Evolutionary conservation across 768 basidiomycete species (phyloP).

Genomic region (Neoboletus subvelutipes): DNA sequence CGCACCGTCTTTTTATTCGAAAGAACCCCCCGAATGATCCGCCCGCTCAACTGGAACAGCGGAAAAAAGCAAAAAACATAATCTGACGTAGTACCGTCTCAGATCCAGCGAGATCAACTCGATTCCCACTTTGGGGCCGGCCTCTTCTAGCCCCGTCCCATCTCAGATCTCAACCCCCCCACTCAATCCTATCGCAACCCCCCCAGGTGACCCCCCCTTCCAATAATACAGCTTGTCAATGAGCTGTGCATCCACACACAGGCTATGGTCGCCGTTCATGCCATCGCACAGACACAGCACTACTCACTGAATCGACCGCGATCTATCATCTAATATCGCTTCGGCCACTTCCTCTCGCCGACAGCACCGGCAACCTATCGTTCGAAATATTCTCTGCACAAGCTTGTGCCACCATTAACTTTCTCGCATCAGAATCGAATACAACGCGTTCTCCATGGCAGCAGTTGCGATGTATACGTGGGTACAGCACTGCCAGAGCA

Average conservation of each 20-base stretch:
- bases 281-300: neutral
- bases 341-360: neutral
- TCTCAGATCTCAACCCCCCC: constrained; percentile 12
- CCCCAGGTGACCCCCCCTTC: constrained; percentile 4
- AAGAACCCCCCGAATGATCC: constrained; percentile 14
- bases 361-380: neutral
- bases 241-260: too few species aligned
- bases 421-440: too few species aligned
- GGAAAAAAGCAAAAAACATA: constrained; percentile 3
- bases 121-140: neutral
- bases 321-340: neutral
- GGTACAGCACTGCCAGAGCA: neutral
- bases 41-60: constrained; percentile 8
- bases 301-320: neutral
- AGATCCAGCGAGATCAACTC: constrained; percentile 16
- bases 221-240: too few species aligned
- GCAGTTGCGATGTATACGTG: too few species aligned
- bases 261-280: too few species aligned
- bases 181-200: too few species aligned
- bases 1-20: constrained; percentile 8
- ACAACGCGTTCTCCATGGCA: neutral
- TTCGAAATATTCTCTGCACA: neutral
- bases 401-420: too few species aligned
- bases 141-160: neutral
- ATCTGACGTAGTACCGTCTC: constrained; percentile 17